A percentile compares a stretch with the other conserved stretches of the same genome.
Evolutionary conservation across 2,329 filamentous ascomycete genomes (phyloP).

Genomic region (Paraphaeosphaeria sporulosa): DNA sequence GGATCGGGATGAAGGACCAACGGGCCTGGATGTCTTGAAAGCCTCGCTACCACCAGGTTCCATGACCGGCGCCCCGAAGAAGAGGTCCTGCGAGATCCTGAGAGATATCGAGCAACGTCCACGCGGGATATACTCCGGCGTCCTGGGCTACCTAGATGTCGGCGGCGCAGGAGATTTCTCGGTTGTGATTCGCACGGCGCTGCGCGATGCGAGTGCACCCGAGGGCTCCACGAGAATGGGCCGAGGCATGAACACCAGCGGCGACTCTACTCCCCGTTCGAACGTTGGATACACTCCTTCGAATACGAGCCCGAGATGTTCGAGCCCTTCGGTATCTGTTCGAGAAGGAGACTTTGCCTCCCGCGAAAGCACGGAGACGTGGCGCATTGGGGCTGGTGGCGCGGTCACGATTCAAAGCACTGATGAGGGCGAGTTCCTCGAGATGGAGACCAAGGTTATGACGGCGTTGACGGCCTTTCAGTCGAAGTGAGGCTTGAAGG

Average conservation of each 20-base stretch:
- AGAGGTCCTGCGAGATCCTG: conserved; percentile 83
- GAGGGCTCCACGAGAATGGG: background rate
- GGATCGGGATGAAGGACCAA: background rate
- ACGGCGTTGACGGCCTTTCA: conserved; percentile 21
- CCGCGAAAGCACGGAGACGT: conserved; percentile 48
- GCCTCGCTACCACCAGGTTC: conserved; percentile 82
- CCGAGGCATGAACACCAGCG: background rate
- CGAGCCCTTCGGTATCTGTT: conserved; percentile 1
- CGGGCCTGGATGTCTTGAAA: conserved; percentile 74
- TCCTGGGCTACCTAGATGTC: conserved; percentile 84
- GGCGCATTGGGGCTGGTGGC: conserved; percentile 85
- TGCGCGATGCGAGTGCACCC: conserved; percentile 46
- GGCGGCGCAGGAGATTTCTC: conserved; percentile 84
- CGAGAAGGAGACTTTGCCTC: background rate
- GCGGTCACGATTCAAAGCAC: conserved; percentile 85
- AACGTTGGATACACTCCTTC: background rate
- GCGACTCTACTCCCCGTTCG: conserved; percentile 6
- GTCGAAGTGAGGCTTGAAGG: background rate
- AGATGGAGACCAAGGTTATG: conserved; percentile 68
- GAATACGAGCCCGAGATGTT: background rate
- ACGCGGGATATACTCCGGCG: conserved; percentile 81
- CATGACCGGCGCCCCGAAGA: conserved; percentile 95
- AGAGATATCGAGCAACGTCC: conserved; percentile 69
- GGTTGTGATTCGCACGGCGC: conserved; percentile 82
- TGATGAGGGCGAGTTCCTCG: conserved; percentile 78